Evolutionary conservation across 352 stramenopile genomes (phyloP), one percentile per base, ranked within the genome.

Genomic region (Lagenidium sp.): DNA sequence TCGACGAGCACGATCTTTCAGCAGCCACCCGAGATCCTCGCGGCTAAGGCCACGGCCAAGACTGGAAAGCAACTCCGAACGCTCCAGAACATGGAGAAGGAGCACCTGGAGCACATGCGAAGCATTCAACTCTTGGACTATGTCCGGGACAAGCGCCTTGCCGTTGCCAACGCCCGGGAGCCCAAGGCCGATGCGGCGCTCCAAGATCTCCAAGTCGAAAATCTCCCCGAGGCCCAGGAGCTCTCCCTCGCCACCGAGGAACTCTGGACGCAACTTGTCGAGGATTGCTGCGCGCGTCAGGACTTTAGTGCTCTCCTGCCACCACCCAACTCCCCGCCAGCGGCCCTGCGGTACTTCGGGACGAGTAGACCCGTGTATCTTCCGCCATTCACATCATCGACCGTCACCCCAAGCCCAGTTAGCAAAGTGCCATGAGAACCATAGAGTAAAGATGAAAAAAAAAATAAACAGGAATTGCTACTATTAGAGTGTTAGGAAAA

Each of bases 91-190:
- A 59, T 79, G 34, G 72, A 90, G 50, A 63, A 65, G 15, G 67
- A 86, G 21, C 68, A 85, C 43, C 32, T 70, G 5, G 64, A 82
- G 13, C 75, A 86, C 42, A 76, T 84, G 57, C 70, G 69, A 19
- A 85, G 65, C 41, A 49, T 87, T 34, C 75, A 91, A 50, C 47
- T 88, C 11, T 47, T 83, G 4, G 73, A 88, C 45, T 91, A 83
- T 37, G 72, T 58, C 19, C 83, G 81, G 43, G 73, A 88, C 44
- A 75, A 72, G 28, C 64, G 70, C 28, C 57, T 55, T 2, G 74
- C 78, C 19, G 37, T 81, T 26, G 43, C 67, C 32, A 62, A 81
- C 31, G 57, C 68, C 6, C 36, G 53, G 28, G 64, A 72, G 32
- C 72, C 69, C 32, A 65, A 71, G 36, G 60, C 72, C 10, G 59